phyloP scores from a whole-genome alignment of 371 early-diverging fungal genomes.

The Nematocida sp. region DNA sequence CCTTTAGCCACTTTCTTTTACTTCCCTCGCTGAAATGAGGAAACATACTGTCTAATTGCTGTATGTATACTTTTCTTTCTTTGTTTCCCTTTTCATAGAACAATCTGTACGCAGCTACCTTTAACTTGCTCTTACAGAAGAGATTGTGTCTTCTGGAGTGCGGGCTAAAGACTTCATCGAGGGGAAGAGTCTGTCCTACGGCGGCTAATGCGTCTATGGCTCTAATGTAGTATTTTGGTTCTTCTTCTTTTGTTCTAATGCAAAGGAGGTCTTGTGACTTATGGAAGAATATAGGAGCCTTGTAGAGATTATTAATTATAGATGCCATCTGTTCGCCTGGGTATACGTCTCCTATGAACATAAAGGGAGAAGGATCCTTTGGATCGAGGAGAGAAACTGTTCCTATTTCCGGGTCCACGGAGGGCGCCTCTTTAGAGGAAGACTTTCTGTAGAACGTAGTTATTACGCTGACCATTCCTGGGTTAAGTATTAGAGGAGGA shows the following conservation, averaged over 20 bases:
- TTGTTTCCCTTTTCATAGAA: conserved; percentile 71
- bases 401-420: conserved; percentile 34
- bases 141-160: conserved; percentile 88
- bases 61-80: conserved; percentile 59
- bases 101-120: conserved; percentile 69
- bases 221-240: conserved; percentile 71
- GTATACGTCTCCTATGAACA: conserved; percentile 75
- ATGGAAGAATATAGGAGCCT: conserved; percentile 88
- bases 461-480: conserved; percentile 90
- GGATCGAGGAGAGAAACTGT: conserved; percentile 74
- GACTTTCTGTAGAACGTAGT: conserved; percentile 90
- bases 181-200: conserved; percentile 92
- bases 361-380: conserved; percentile 90
- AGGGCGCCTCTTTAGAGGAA: conserved; percentile 56
- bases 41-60: conserved; percentile 64
- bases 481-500: conserved; percentile 85
- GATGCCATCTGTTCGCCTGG: conserved; percentile 79
- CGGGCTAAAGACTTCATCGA: conserved; percentile 88
- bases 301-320: conserved; percentile 85
- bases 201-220: conserved; percentile 77
- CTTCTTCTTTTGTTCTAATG: conserved; percentile 50
- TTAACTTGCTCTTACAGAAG: conserved; percentile 80
- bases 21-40: conserved; percentile 67
- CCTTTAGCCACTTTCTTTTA: conserved; percentile 71
- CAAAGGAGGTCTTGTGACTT: conserved; percentile 70